phyloP scores from a whole-genome alignment of 805 yeast genomes.

The Zygosaccharomyces siamensis region DNA sequence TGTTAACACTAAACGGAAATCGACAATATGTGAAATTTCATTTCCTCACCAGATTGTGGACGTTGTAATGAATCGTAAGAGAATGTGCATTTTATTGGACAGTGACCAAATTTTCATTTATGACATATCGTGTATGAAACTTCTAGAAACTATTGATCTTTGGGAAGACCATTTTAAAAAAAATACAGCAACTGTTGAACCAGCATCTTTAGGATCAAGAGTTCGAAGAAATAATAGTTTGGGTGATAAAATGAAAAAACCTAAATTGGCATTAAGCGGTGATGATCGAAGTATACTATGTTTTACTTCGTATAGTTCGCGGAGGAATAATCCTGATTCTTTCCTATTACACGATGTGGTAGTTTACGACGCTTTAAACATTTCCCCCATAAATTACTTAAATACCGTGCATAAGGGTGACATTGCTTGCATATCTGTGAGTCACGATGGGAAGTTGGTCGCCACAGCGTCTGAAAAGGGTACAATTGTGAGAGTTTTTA shows the following conservation, averaged over 20 bases:
- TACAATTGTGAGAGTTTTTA: slow-evolving; percentile 61
- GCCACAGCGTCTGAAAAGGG: slow-evolving; percentile 72
- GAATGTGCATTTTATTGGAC: slow-evolving; percentile 69
- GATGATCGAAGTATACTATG: slow-evolving; percentile 34
- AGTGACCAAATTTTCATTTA: slow-evolving; percentile 78
- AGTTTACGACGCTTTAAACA: slow-evolving; percentile 67
- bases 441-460: slow-evolving; percentile 52
- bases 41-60: slow-evolving; percentile 73
- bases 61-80: slow-evolving; percentile 73
- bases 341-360: slow-evolving; percentile 48
- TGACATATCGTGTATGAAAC: slow-evolving; percentile 85
- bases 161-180: slow-evolving; percentile 21
- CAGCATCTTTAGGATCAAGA: slow-evolving; percentile 4
- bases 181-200: slow-evolving; percentile 1
- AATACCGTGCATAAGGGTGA: slow-evolving; percentile 32
- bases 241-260: slow-evolving; percentile 14
- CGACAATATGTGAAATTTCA: slow-evolving; percentile 78
- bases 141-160: slow-evolving; percentile 61
- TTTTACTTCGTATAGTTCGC: slow-evolving; percentile 26
- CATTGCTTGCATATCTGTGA: slow-evolving; percentile 38
- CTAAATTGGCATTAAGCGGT: slow-evolving; percentile 27
- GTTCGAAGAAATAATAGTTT: slow-evolving; percentile 5
- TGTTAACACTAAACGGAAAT: slow-evolving; percentile 64
- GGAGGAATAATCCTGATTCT: slow-evolving; percentile 40
- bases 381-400: slow-evolving; percentile 60